phyloP scores from a whole-genome alignment of 768 basidiomycete species.

The Boletus coccyginus region DNA sequence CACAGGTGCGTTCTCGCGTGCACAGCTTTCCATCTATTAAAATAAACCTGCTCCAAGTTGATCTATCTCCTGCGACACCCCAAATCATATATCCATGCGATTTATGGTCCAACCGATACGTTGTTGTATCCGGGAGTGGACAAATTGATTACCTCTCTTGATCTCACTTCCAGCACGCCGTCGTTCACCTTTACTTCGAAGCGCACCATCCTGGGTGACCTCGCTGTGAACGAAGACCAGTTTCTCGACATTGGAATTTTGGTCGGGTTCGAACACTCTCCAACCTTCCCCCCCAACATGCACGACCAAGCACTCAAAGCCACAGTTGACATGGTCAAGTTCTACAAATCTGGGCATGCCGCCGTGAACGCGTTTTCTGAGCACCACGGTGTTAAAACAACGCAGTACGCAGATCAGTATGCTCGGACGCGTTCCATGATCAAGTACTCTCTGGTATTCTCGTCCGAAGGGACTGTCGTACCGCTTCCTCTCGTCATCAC shows the following conservation, averaged over 20 bases:
- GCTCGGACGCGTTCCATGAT: conserved; percentile 89
- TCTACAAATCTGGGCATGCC: conserved; percentile 86
- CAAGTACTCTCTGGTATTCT: conserved; percentile 87
- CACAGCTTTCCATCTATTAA: neutral
- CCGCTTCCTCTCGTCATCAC: conserved; percentile 73
- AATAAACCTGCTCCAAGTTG: conserved; percentile 51
- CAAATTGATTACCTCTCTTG: conserved; percentile 85
- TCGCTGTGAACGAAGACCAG: conserved; percentile 77
- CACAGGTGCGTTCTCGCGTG: conserved; percentile 66
- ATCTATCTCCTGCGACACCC: conserved; percentile 92
- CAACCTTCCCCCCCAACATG: conserved; percentile 76
- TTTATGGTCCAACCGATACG: conserved; percentile 88
- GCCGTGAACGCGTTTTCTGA: conserved; percentile 76
- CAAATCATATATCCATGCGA: conserved; percentile 92
- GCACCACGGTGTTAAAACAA: conserved; percentile 77
- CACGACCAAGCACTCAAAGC: conserved; percentile 82
- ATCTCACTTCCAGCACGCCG: conserved; percentile 64
- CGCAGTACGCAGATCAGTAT: conserved; percentile 81
- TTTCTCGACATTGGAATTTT: conserved; percentile 94
- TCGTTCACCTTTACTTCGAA: conserved; percentile 87
- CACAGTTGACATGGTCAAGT: conserved; percentile 88
- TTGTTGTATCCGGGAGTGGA: conserved; percentile 86
- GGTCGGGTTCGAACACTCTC: conserved; percentile 81
- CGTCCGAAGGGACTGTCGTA: conserved; percentile 78
- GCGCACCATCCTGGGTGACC: conserved; percentile 61